A percentile compares a stretch with the other conserved stretches of the same genome.
Conservation (phyloP, 495 filamentous ascomycete species). For the Lasiosphaeria miniovina region DNA sequence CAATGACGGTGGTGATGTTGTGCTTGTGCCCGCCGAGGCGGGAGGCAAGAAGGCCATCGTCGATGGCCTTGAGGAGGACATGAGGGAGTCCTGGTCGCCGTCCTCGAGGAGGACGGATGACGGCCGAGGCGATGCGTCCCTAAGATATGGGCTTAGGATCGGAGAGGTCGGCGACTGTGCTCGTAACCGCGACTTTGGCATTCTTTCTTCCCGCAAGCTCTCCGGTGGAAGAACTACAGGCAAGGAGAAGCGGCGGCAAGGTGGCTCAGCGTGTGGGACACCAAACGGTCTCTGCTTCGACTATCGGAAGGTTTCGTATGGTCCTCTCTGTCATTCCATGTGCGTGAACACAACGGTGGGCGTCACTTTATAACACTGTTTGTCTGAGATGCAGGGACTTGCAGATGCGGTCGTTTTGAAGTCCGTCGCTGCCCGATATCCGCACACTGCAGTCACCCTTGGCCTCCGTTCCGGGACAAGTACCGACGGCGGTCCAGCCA, state of each 20-base stretch:
- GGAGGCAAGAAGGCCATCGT: slow-evolving; percentile 43
- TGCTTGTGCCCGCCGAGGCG: slow-evolving; percentile 22
- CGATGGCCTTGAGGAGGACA: slow-evolving; percentile 44
- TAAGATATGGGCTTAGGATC: slow-evolving; percentile 35
- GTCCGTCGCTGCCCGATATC: slow-evolving; percentile 24
- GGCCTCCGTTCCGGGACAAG: slow-evolving; percentile 19
- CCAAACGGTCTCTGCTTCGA: slow-evolving; percentile 16
- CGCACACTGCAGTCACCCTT: slow-evolving; percentile 25
- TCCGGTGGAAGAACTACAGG: slow-evolving; percentile 8
- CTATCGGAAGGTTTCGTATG: slow-evolving; percentile 10
- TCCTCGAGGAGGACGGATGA: slow-evolving; percentile 39
- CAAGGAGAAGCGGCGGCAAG: slow-evolving; percentile 1
- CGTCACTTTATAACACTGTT: slow-evolving; percentile 16
- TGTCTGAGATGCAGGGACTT: slow-evolving; percentile 21
- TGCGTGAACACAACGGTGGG: slow-evolving; percentile 11
- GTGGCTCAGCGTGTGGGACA: neutral
- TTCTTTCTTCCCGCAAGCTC: slow-evolving; percentile 39
- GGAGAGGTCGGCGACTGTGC: slow-evolving; percentile 40
- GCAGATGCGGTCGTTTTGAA: slow-evolving; percentile 25
- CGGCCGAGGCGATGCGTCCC: slow-evolving; percentile 36
- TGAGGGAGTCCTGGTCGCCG: slow-evolving; percentile 43
- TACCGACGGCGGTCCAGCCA: slow-evolving; percentile 21
- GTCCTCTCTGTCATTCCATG: slow-evolving; percentile 23
- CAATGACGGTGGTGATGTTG: slow-evolving; percentile 71
- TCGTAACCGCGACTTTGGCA: slow-evolving; percentile 43